A percentile compares a stretch with the other conserved stretches of the same genome.
Evolutionary conservation across 202 grass and related monocot genomes (phyloP).

Genomic region (Setaria viridis): DNA sequence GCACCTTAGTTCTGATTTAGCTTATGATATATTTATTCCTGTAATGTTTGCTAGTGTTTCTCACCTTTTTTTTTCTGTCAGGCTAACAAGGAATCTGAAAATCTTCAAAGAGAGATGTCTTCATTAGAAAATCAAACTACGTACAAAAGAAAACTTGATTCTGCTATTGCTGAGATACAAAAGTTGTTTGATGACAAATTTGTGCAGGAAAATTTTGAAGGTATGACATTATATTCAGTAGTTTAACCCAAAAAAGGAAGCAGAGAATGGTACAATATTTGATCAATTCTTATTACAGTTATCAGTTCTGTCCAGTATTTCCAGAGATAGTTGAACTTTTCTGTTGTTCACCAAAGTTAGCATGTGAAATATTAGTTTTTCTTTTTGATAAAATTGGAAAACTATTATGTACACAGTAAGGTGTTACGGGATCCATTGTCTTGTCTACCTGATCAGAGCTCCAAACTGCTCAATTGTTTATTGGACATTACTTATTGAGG

Average conservation of each 20-base stretch:
- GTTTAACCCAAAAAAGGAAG: background rate
- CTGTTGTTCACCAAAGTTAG: background rate
- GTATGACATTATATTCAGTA: conserved; percentile 42
- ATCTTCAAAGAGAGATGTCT: conserved; percentile 46
- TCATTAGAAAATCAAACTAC: conserved; percentile 49
- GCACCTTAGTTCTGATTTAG: conserved; percentile 28
- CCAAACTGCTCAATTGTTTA: background rate
- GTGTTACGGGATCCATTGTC: background rate
- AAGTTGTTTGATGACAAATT: conserved; percentile 49
- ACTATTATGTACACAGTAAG: background rate
- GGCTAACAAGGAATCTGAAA: conserved; percentile 54
- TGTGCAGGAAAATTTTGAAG: conserved; percentile 51
- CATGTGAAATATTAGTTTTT: background rate
- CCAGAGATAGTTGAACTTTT: background rate
- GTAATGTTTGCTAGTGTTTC: background rate
- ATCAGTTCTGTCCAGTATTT: conserved; percentile 5
- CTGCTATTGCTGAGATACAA: conserved; percentile 48
- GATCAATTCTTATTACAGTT: background rate
- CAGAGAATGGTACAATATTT: background rate
- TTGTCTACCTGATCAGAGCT: background rate
- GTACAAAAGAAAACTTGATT: conserved; percentile 42
- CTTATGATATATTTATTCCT: conserved; percentile 28
- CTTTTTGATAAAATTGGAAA: background rate
- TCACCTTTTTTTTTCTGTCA: conserved; percentile 26
- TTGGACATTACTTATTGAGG: background rate